Base-by-base conservation (phyloP, 164 flowering plant genomes). In the Aristolochia fimbriata region DNA sequence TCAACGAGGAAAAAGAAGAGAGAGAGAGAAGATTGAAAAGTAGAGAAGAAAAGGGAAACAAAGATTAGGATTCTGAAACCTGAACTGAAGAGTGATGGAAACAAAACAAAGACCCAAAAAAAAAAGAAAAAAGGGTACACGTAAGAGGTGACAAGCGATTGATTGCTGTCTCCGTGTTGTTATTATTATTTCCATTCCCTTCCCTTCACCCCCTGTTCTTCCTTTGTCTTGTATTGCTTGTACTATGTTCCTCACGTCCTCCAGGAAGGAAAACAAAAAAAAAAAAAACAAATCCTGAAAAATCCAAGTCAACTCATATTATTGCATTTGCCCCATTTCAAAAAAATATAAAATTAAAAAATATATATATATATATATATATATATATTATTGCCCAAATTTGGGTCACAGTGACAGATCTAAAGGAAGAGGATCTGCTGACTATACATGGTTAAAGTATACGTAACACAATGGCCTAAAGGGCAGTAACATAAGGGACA, bases 131-230 rank as follows among this genome's bases (percentile, higher is more conserved):
- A 58, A 37, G 56, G 47, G 64, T 61, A 51, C 64, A 22, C 25
- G 24, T 15, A 51, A 20, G 51, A 62, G 59, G 50, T 54, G 65
- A 62, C 65, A 62, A 62, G 49, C 51, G 65, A 62, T 62, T 62
- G 65, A 61, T 61, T 51, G 64, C 64, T 51, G 64, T 51, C 64
- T 61, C 64, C 57, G 55, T 52, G 47, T 27, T 61, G 10, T 33
- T 52, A 9, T 20, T 51, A 50, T 61, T 31, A 61, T 51, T 61
- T n/a, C 21, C 52, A 51, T n/a, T 31, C 27, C 43, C 19, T 30
- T 51, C 16, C 33, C 15, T 30, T 16, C 25, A 8, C 17, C 27
- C 33, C 14, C 19, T 51, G 15, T 52, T 37, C 19, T 37, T 19
- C 21, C 54, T 62, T 54, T 62, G 58, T 62, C 58, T 53, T 45